Base-by-base conservation (phyloP, 148 eudicot genomes). In the Diospyros lotus region DNA sequence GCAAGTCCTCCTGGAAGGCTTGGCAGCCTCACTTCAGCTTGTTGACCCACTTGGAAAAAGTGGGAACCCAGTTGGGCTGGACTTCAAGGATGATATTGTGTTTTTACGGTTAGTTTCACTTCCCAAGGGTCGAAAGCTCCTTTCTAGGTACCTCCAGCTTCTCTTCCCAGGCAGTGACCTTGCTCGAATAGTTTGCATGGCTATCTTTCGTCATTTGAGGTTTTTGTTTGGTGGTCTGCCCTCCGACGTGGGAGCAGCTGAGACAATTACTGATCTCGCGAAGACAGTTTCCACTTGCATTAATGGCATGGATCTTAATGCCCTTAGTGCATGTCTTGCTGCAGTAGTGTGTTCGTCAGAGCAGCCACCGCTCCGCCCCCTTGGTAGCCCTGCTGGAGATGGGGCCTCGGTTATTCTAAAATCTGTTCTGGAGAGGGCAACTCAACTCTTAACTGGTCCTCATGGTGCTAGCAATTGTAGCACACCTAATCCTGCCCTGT, bases 361-460 rank as follows among this genome's bases (percentile, higher is more conserved):
- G 86, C 99, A 87, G 78, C 99, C 99, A 9, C 99, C 98, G 11
- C 91, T 96, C 39, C 91, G 98, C 42, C 98, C 97, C 6, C 75
- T 96, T 66, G 94, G 97, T 68, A 91, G 97, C 82, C 48, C 87
- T 66, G 80, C 93, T 46, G 99, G 99, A 55, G 98, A 93, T 78
- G 94, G 90, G 42, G 94, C 97, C 39, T 91, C 97, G 11, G 73
- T 89, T n/a, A 74, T 96, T 51, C 60, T 96, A 56, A 93, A 86
- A 77, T 79, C 91, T 15, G 73, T 93, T 6, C 88, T 96, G 28
- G 99, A 96, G 71, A 85, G 95, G 79, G 98, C 97, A 43, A 89
- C 91, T 41, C 84, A 91, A 50, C 80, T 92, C 7, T 81, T 90
- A 55, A 86, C 83, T n/a, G 85, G 81, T 71, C 87, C 90, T 4